phyloP scores from a whole-genome alignment of 805 yeast genomes.

The Barnettozyma siamensis region DNA sequence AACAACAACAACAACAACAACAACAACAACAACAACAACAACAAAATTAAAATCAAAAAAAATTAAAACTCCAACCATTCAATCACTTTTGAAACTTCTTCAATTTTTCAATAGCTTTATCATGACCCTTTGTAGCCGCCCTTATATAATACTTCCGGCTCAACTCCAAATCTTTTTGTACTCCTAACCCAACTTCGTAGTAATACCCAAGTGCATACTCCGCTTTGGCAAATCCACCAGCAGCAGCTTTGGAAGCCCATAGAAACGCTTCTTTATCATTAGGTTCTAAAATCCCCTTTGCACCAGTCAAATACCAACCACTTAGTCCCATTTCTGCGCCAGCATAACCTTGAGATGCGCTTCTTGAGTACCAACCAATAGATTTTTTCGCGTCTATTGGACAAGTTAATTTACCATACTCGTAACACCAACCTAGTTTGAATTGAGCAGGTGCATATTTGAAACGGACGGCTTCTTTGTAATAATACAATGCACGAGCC shows the following conservation, averaged over 20 bases:
- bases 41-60: too few species aligned
- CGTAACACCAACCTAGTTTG: constrained; percentile 66
- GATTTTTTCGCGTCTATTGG: constrained; percentile 50
- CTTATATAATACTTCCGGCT: constrained; percentile 47
- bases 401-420: constrained; percentile 56
- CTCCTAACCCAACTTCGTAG: constrained; percentile 61
- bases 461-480: constrained; percentile 51
- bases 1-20: too few species aligned
- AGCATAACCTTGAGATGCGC: constrained; percentile 55
- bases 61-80: neutral
- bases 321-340: constrained; percentile 67
- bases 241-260: constrained; percentile 62
- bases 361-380: constrained; percentile 68
- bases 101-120: constrained; percentile 40
- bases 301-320: constrained; percentile 77
- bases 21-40: too few species aligned
- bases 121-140: constrained; percentile 60
- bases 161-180: constrained; percentile 33
- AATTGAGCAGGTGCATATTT: constrained; percentile 65
- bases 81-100: constrained; percentile 1
- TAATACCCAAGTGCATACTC: constrained; percentile 67
- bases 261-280: constrained; percentile 61
- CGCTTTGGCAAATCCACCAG: constrained; percentile 53
- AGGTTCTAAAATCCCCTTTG: constrained; percentile 42
- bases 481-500: constrained; percentile 43